These are phyloP conservation scores for Oryza rufipogon DNA, from an alignment of 176 grass and related monocot species.

Conservation along the genomic window DNA sequence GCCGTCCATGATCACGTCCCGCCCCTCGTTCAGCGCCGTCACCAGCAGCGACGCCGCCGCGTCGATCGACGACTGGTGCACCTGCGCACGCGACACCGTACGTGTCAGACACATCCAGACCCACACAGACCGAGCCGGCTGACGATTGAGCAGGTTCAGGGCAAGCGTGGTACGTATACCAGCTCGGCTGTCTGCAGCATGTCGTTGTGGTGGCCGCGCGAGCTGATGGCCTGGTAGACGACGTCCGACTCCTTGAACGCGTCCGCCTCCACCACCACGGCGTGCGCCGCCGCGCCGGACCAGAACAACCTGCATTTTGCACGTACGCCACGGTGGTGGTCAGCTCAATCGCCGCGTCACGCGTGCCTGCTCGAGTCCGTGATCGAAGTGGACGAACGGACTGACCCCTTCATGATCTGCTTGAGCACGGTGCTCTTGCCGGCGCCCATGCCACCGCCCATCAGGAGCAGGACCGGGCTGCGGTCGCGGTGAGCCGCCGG, in stretches of 20 bases:
- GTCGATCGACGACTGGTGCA: constrained; percentile 90
- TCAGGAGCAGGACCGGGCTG: constrained; percentile 91
- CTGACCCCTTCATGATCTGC: constrained; percentile 79
- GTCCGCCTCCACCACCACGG: constrained; percentile 93
- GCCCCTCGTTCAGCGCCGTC: constrained; percentile 91
- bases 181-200: constrained; percentile 93
- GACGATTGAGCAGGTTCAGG: background rate
- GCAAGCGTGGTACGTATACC: constrained; percentile 40
- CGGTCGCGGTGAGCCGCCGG: constrained; percentile 69
- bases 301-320: constrained; percentile 70
- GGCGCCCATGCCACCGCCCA: constrained; percentile 97
- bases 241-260: constrained; percentile 94
- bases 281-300: constrained; percentile 60
- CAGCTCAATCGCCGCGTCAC: background rate
- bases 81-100: constrained; percentile 46
- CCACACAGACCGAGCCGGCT: background rate
- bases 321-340: background rate
- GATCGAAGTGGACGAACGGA: background rate
- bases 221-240: constrained; percentile 82
- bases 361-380: background rate
- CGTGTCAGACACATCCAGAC: no score
- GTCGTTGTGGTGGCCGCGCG: constrained; percentile 84
- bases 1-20: constrained; percentile 97
- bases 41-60: constrained; percentile 96
- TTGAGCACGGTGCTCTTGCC: constrained; percentile 98